Conservation (phyloP, 2,329 filamentous ascomycete species). For the Aspergillus hiratsukae region DNA sequence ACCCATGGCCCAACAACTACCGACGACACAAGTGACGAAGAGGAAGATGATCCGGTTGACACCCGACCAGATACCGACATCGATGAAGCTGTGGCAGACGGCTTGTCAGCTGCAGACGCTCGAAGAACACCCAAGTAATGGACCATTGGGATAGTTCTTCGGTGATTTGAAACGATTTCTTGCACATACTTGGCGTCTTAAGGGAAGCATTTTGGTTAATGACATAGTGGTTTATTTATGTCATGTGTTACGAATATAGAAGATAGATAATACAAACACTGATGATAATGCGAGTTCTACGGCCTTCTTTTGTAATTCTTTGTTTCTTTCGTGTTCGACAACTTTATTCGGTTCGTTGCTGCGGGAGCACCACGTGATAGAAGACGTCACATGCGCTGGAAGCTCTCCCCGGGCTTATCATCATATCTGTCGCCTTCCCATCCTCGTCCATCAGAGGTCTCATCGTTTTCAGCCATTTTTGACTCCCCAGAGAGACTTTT, state of each 20-base stretch:
- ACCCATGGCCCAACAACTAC: conserved; percentile 29
- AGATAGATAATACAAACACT: background rate
- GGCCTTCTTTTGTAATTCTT: background rate
- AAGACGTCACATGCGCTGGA: conserved; percentile 6
- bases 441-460: background rate
- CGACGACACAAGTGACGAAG: conserved; percentile 37
- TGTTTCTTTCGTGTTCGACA: background rate
- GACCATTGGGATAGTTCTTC: background rate
- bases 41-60: conserved; percentile 25
- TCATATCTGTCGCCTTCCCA: background rate
- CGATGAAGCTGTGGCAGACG: conserved; percentile 14
- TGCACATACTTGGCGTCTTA: background rate
- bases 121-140: background rate
- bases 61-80: conserved; percentile 8
- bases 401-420: background rate
- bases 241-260: background rate
- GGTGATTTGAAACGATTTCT: background rate
- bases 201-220: background rate
- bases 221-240: background rate
- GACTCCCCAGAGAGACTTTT: background rate
- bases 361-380: conserved; percentile 1
- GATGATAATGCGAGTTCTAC: background rate
- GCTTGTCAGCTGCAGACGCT: conserved; percentile 8
- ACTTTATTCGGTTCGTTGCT: background rate
- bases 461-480: background rate